Evolutionary conservation across 305 asterid species (phyloP).

Genomic region (Plantago lanceolata): DNA sequence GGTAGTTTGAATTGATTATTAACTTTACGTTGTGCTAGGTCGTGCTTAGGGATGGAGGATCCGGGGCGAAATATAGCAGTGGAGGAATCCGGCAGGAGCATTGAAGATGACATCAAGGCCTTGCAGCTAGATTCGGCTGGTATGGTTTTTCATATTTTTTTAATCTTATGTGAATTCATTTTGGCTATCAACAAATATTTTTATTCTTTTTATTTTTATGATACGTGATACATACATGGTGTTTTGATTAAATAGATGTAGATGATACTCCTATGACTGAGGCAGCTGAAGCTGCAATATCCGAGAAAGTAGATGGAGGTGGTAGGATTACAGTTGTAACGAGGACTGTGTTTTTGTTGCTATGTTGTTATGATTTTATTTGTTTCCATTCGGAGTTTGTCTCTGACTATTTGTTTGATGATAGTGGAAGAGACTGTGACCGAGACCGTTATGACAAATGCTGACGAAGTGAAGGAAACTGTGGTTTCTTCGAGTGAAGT

Average conservation of each 20-base stretch:
- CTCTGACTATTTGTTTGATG: not conserved
- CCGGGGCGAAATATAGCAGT: not conserved
- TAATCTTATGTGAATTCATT: not conserved
- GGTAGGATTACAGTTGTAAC: not conserved
- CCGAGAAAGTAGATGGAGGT: not conserved
- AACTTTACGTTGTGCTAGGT: no score
- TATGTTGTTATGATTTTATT: not conserved
- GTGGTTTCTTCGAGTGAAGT: not conserved
- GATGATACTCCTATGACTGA: conserved; percentile 11
- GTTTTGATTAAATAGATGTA: not conserved
- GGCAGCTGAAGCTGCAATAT: not conserved
- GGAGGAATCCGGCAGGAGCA: conserved; percentile 20
- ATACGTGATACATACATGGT: not conserved
- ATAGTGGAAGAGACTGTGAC: not conserved
- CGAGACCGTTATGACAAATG: not conserved
- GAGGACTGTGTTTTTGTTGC: not conserved
- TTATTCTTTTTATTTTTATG: not conserved
- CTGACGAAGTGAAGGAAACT: not conserved
- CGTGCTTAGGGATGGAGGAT: not conserved
- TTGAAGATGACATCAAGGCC: conserved; percentile 85
- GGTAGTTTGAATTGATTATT: no score
- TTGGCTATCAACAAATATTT: no score
- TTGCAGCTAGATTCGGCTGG: conserved; percentile 89
- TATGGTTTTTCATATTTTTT: conserved; percentile 17
- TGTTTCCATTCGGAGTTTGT: not conserved